phyloP scores from a whole-genome alignment of 108 stramenopile species.

The Seminavis robusta region DNA sequence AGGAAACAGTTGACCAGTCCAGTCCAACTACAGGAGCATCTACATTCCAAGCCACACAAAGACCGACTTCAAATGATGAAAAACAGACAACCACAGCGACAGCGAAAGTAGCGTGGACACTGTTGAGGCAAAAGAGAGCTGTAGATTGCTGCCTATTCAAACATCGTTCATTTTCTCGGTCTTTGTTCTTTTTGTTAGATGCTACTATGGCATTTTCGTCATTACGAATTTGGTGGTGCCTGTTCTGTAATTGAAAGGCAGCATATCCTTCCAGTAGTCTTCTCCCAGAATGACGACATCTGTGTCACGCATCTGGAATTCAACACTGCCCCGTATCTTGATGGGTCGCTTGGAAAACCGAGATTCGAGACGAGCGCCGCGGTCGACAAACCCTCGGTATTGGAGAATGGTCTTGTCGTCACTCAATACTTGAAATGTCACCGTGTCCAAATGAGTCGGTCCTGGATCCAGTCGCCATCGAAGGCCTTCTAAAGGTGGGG shows the following conservation, averaged over 20 bases:
- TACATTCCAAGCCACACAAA: constrained; percentile 72
- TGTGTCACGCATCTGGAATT: constrained; percentile 79
- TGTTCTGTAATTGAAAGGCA: constrained; percentile 72
- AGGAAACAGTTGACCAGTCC: constrained; percentile 87
- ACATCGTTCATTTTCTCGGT: no score
- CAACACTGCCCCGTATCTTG: constrained; percentile 66
- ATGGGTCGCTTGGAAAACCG: constrained; percentile 73
- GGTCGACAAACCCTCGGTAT: constrained; percentile 83
- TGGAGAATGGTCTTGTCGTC: constrained; percentile 77
- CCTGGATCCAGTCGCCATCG: constrained; percentile 85
- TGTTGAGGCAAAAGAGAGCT: no score
- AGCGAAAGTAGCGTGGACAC: no score
- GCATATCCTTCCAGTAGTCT: constrained; percentile 77
- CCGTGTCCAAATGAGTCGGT: constrained; percentile 89
- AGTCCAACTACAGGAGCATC: constrained; percentile 84
- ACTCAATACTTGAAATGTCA: constrained; percentile 79
- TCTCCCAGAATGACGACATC: constrained; percentile 25
- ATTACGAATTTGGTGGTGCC: constrained; percentile 85
- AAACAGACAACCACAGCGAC: no score
- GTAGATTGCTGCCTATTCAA: no score
- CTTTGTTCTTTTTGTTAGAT: no score
- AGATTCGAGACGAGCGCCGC: constrained; percentile 82
- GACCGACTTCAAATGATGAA: constrained; percentile 59
- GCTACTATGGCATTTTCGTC: constrained; percentile 34
- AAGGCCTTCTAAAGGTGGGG: constrained; percentile 73